These are phyloP conservation scores for Aspergillus aculeatus DNA, from an alignment of 2,329 filamentous ascomycete genomes.

Conservation along the genomic window DNA sequence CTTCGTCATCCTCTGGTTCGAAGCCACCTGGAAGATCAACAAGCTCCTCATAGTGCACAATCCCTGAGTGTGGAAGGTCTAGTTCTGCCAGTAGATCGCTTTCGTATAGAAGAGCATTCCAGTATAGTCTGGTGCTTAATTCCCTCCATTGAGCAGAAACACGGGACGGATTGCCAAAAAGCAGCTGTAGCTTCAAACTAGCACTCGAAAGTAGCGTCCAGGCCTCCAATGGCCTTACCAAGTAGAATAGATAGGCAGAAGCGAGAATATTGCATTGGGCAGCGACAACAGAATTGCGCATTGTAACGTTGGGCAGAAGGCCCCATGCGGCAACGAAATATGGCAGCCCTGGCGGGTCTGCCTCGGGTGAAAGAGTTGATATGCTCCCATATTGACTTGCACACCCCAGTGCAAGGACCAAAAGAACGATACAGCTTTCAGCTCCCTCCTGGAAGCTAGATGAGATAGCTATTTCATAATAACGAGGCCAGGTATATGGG, in stretches of 20 bases:
- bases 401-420: constrained; percentile 75
- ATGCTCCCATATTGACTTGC: constrained; percentile 75
- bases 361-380: constrained; percentile 65
- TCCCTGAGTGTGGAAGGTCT: constrained; percentile 77
- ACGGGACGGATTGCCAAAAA: constrained; percentile 70
- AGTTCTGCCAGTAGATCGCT: constrained; percentile 77
- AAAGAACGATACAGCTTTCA: constrained; percentile 77
- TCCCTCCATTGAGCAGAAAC: constrained; percentile 70
- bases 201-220: constrained; percentile 79
- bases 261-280: constrained; percentile 79
- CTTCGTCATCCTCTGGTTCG: constrained; percentile 60
- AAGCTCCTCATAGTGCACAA: constrained; percentile 77
- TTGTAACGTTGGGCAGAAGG: constrained; percentile 74
- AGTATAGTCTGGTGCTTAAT: constrained; percentile 75
- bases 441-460: constrained; percentile 75
- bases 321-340: constrained; percentile 82
- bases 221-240: constrained; percentile 77
- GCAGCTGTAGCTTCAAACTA: constrained; percentile 76
- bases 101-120: constrained; percentile 79
- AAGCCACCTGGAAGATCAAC: constrained; percentile 77
- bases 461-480: constrained; percentile 72
- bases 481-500: constrained; percentile 73
- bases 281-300: constrained; percentile 72
- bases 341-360: constrained; percentile 71
- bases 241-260: constrained; percentile 78